Percentiles rank a stretch among this genome's conserved stretches.
Conservation (phyloP, 768 basidiomycete genomes). For the Leucocoprinus sp. region DNA sequence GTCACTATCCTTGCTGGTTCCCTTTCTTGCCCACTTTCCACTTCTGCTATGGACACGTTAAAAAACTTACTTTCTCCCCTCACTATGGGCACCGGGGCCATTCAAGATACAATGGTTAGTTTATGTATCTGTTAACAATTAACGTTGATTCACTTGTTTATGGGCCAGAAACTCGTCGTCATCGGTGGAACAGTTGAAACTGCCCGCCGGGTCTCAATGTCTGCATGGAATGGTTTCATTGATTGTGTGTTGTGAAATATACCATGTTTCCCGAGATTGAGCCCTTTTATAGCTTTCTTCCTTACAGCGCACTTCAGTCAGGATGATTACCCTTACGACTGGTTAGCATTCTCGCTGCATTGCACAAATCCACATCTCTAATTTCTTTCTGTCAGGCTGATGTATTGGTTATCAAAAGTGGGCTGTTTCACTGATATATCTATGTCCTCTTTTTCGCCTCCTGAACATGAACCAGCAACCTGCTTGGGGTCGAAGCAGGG, state of each 20-base stretch:
- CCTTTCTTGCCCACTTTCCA: constrained; percentile 18
- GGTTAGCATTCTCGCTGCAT: constrained; percentile 34
- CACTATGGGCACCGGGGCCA: constrained; percentile 55
- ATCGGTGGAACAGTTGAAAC: constrained; percentile 87
- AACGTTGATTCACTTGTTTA: constrained; percentile 11
- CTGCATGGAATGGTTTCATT: constrained; percentile 85
- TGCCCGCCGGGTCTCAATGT: constrained; percentile 69
- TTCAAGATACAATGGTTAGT: constrained; percentile 74
- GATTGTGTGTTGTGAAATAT: constrained; percentile 50
- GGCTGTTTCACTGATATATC: constrained; percentile 11
- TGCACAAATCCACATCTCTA: constrained; percentile 8
- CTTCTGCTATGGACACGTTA: constrained; percentile 53
- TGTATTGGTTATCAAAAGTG: constrained; percentile 86
- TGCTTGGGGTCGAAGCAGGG: constrained; percentile 80
- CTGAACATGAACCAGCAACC: constrained; percentile 55
- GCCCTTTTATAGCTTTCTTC: constrained; percentile 57
- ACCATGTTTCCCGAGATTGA: not conserved
- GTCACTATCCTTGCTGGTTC: constrained; percentile 20
- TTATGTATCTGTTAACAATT: not conserved
- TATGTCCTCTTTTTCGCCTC: not conserved
- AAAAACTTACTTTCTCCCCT: constrained; percentile 67
- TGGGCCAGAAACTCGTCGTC: constrained; percentile 75
- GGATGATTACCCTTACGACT: constrained; percentile 83
- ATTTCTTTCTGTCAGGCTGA: constrained; percentile 45
- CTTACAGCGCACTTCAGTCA: constrained; percentile 84